Base-by-base conservation (phyloP, 169 alveolate genomes). In the Theileria orientalis region DNA sequence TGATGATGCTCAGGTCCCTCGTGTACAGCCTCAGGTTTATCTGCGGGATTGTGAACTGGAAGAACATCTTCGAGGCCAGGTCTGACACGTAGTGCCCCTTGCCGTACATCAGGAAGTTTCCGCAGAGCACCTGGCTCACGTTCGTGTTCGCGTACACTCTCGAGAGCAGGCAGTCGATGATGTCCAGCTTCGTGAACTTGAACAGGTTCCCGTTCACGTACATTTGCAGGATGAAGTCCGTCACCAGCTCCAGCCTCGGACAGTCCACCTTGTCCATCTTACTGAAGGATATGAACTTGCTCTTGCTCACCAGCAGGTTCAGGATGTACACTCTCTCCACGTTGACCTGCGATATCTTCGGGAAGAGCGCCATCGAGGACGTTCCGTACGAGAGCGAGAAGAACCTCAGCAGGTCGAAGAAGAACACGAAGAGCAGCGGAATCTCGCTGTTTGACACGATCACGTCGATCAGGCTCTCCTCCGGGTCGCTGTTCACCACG, bases 251-350 rank as follows among this genome's bases (percentile, higher is more conserved):
- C 32, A 87, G 63, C 56, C 74, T 56, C 25, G 93, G 93, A 13
- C 76, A 80, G 11, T 68, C 52, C 32, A 74, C 59, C 19, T 77
- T 63, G 71, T 71, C 83, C 87, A 87, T 40, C 37, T 72, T 62
- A 11, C 85, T 66, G 74, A 82, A 87, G 8, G 87, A 84, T 7
- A 83, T 83, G 52, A 87, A 87, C 57, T 83, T 83, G 16, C 90
- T 85, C 33, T 59, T 68, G 23, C 56, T 73, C 11, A 72, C 82
- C 57, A 68, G 32, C 60, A 70, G 70, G 33, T 69, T 78, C 33
- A 78, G 49, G 25, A 57, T 61, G 42, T 78, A 78, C 41, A 62
- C 66, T 71, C 69, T 68, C 44, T 70, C 86, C 27, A 37, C 37
- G 30, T 29, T 64, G 74, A 64, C 47, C 7, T 59, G 69, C 25